phyloP scores from a whole-genome alignment of 768 basidiomycete species.

The Dacryopinax primogenitus region DNA sequence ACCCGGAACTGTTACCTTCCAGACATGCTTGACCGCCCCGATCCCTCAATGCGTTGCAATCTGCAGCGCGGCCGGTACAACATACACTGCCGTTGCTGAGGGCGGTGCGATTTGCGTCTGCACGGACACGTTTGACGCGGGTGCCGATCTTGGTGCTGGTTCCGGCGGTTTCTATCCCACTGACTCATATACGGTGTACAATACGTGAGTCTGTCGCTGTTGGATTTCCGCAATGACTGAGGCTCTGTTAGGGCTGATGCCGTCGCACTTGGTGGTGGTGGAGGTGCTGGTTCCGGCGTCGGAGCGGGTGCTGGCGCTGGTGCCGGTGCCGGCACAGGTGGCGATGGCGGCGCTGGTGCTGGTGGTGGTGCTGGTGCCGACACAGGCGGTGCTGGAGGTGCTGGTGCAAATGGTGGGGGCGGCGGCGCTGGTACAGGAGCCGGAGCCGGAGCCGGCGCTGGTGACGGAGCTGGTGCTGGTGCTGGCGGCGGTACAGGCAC shows the following conservation, averaged over 20 bases:
- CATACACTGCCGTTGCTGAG: not conserved
- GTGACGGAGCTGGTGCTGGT: not conserved
- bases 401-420: not conserved
- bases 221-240: not conserved
- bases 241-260: not conserved
- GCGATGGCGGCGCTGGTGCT: not conserved
- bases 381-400: not conserved
- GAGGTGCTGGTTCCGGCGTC: not conserved
- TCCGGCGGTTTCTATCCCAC: not conserved
- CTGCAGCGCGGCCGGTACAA: not conserved
- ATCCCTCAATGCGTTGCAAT: not conserved
- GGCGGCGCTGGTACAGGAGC: not conserved
- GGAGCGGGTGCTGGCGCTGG: not conserved
- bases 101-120: not conserved
- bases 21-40: conserved; percentile 5
- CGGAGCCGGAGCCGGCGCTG: not conserved
- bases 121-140: not conserved
- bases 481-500: not conserved
- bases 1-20: not conserved
- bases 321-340: not conserved
- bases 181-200: conserved; percentile 1
- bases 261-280: conserved; percentile 2
- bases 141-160: not conserved
- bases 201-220: not conserved
- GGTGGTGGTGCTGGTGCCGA: not conserved